phyloP scores from a whole-genome alignment of 2,329 filamentous ascomycete species.

The Pseudogymnoascus sp. region DNA sequence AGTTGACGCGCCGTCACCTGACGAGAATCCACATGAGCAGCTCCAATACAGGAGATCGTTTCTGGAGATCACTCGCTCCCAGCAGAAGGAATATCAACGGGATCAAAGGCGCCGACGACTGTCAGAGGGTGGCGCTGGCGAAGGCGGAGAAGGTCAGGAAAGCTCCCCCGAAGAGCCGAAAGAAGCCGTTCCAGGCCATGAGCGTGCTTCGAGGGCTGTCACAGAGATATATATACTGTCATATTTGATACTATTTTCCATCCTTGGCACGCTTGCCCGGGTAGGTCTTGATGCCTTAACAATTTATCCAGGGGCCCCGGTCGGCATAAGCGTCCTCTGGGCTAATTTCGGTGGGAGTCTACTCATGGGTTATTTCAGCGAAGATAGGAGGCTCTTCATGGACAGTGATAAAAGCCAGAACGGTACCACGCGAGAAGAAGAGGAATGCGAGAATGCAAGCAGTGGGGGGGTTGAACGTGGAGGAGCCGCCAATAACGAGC shows the following conservation, averaged over 20 bases:
- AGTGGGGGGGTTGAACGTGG: constrained; percentile 10
- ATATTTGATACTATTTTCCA: constrained; percentile 76
- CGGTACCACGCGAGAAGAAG: constrained; percentile 29
- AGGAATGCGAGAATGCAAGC: constrained; percentile 17
- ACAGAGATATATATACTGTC: constrained; percentile 65
- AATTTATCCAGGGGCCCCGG: constrained; percentile 66
- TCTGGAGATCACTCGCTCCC: constrained; percentile 11
- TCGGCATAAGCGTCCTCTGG: constrained; percentile 72
- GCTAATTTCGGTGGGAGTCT: constrained; percentile 77
- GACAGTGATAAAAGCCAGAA: constrained; percentile 29
- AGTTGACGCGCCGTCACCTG: constrained; percentile 11
- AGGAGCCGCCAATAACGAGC: constrained; percentile 10
- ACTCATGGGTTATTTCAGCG: constrained; percentile 75
- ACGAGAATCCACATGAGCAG: constrained; percentile 13
- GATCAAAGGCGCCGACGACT: background rate
- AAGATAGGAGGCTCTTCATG: constrained; percentile 69
- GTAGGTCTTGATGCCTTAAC: constrained; percentile 74
- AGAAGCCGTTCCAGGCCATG: background rate
- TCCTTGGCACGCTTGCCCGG: constrained; percentile 75
- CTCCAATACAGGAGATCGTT: constrained; percentile 10
- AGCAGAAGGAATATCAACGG: constrained; percentile 6
- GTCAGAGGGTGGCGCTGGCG: background rate
- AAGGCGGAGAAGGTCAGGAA: background rate
- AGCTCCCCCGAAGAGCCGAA: background rate
- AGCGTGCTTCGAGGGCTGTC: constrained; percentile 35